phyloP scores from a whole-genome alignment of 257 asterid genomes.

The Salvia miltiorrhiza region DNA sequence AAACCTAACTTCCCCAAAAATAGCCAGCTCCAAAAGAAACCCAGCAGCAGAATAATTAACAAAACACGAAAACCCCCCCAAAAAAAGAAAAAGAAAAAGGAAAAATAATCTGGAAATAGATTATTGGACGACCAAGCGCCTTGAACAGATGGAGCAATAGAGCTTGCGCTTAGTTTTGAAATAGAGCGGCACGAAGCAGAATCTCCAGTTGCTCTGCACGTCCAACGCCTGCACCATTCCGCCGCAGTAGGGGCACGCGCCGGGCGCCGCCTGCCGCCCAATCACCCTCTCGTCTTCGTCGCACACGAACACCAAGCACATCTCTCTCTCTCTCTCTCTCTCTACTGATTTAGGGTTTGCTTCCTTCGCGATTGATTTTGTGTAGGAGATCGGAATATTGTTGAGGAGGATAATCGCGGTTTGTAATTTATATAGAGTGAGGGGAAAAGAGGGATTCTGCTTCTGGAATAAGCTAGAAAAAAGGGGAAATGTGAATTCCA shows the following conservation, averaged over 20 bases:
- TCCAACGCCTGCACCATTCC: slow-evolving; percentile 88
- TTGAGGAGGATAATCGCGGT: not conserved
- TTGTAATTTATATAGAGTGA: slow-evolving; percentile 12
- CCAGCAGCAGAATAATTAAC: not conserved
- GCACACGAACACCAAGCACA: slow-evolving; percentile 85
- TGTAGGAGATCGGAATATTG: not conserved
- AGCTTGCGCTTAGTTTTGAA: slow-evolving; percentile 66
- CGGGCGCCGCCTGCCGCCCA: slow-evolving; percentile 74
- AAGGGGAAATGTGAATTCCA: not conserved
- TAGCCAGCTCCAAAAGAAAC: too few relatives aligned
- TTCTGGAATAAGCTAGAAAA: slow-evolving; percentile 38
- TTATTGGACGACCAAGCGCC: slow-evolving; percentile 55
- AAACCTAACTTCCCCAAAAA: not conserved
- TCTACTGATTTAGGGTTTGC: not conserved
- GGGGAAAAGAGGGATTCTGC: not conserved
- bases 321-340: slow-evolving; percentile 17
- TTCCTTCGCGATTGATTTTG: not conserved
- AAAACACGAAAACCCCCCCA: not conserved
- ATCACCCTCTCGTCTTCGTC: slow-evolving; percentile 79
- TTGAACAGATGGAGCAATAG: slow-evolving; percentile 63
- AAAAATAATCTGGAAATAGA: not conserved
- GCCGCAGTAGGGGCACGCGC: slow-evolving; percentile 88
- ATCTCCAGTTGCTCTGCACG: slow-evolving; percentile 72
- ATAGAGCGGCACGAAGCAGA: slow-evolving; percentile 79
- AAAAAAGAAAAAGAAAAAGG: not conserved